Conservation (phyloP, 1,284 basidiomycete species). For the Irpex lacteus region DNA sequence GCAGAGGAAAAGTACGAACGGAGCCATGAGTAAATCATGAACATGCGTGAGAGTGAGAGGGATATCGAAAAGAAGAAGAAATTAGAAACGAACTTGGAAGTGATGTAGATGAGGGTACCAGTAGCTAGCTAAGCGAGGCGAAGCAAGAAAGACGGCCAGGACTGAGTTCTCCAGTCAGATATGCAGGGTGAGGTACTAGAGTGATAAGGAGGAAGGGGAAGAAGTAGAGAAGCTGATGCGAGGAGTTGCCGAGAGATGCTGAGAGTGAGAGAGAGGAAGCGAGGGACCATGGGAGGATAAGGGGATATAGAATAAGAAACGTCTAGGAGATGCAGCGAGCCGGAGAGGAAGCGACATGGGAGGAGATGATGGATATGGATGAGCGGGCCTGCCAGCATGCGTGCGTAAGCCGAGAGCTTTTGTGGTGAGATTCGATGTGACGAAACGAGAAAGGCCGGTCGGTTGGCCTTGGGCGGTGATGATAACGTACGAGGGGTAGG, state of each 20-base stretch:
- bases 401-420: not conserved
- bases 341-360: slow-evolving; percentile 5
- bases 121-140: not conserved
- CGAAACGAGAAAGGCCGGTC: not conserved
- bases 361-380: not conserved
- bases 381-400: not conserved
- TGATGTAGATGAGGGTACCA: not conserved
- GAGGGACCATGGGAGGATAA: not conserved
- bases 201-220: not conserved
- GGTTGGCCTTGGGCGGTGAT: not conserved
- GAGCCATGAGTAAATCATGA: not conserved
- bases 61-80: not conserved
- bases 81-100: not conserved
- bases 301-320: not conserved
- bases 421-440: slow-evolving; percentile 5
- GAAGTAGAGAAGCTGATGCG: not conserved
- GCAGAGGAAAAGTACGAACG: not conserved
- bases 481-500: not conserved
- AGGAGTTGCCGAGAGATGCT: not conserved
- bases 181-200: not conserved
- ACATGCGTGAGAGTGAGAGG: not conserved
- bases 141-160: not conserved
- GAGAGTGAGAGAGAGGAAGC: not conserved
- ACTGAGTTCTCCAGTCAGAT: not conserved
- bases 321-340: not conserved